Evolutionary conservation across 2,329 filamentous ascomycete genomes (phyloP).

Genomic region (Phialocephala subalpina): DNA sequence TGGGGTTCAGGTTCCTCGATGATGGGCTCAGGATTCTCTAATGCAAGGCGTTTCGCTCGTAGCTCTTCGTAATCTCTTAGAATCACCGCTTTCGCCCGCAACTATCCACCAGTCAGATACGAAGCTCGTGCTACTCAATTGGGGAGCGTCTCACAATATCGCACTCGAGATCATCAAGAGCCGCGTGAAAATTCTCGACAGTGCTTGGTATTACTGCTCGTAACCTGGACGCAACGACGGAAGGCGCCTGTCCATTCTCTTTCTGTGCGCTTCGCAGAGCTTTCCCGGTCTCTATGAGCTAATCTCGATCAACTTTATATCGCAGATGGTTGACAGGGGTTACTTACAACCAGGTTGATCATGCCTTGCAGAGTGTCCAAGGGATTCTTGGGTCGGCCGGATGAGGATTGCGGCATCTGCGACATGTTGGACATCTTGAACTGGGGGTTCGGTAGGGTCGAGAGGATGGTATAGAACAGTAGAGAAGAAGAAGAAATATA

Average conservation of each 20-base stretch:
- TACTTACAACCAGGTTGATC: constrained; percentile 62
- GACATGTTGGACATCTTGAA: constrained; percentile 36
- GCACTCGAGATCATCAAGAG: constrained; percentile 63
- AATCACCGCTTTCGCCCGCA: constrained; percentile 62
- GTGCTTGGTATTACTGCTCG: constrained; percentile 38
- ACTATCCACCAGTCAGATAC: constrained; percentile 44
- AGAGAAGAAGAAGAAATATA: background rate
- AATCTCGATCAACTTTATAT: constrained; percentile 9
- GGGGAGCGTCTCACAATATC: constrained; percentile 58
- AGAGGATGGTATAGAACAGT: background rate
- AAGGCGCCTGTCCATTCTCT: constrained; percentile 52
- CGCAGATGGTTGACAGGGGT: background rate
- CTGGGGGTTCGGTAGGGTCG: background rate
- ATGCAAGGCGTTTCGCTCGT: constrained; percentile 38
- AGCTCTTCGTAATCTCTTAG: constrained; percentile 58
- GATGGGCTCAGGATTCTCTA: constrained; percentile 38
- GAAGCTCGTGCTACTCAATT: background rate
- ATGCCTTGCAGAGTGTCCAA: constrained; percentile 56
- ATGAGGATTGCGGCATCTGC: constrained; percentile 18
- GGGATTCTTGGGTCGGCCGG: constrained; percentile 34
- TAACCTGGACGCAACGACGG: constrained; percentile 37
- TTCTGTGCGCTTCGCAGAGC: constrained; percentile 58
- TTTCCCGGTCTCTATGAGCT: constrained; percentile 68
- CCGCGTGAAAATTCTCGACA: constrained; percentile 52
- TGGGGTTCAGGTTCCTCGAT: constrained; percentile 38